Evolutionary conservation across 305 asterid species (phyloP).

Genomic region (Fraxinus angustifolia): DNA sequence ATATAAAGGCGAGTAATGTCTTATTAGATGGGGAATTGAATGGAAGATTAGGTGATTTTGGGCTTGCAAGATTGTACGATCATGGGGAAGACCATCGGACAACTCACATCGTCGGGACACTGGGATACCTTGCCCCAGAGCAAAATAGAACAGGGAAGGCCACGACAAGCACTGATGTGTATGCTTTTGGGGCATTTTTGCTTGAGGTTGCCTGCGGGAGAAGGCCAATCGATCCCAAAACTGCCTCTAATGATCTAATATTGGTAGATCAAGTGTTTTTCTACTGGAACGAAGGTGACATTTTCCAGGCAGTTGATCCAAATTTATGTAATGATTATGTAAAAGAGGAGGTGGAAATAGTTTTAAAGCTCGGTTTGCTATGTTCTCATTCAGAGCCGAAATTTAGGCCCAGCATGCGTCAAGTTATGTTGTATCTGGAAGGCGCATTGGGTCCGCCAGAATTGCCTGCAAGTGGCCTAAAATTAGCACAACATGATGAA

Average conservation of each 20-base stretch:
- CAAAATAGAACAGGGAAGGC: slow-evolving; percentile 56
- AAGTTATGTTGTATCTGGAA: slow-evolving; percentile 35
- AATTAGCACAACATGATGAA: slow-evolving; percentile 18
- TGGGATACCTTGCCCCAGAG: slow-evolving; percentile 24
- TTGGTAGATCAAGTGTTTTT: slow-evolving; percentile 42
- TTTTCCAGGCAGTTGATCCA: slow-evolving; percentile 37
- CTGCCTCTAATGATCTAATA: slow-evolving; percentile 23
- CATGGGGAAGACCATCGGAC: slow-evolving; percentile 62
- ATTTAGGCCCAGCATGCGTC: slow-evolving; percentile 46
- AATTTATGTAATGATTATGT: slow-evolving; percentile 30
- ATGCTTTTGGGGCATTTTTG: slow-evolving; percentile 66
- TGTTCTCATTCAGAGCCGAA: slow-evolving; percentile 45
- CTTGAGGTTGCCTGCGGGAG: slow-evolving; percentile 57
- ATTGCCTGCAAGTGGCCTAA: slow-evolving; percentile 20
- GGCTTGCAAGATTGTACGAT: slow-evolving; percentile 56
- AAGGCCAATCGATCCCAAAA: slow-evolving; percentile 41
- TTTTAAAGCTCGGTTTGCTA: slow-evolving; percentile 43
- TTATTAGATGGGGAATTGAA: too few species aligned
- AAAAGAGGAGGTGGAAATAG: slow-evolving; percentile 38
- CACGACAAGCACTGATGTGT: slow-evolving; percentile 55
- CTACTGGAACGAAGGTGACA: slow-evolving; percentile 38
- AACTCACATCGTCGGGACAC: slow-evolving; percentile 57
- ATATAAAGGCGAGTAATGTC: too few species aligned
- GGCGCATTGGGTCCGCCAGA: slow-evolving; percentile 40
- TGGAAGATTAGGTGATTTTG: slow-evolving; percentile 22